Conservation (phyloP, 805 yeast genomes). For the Candida oleophila region DNA sequence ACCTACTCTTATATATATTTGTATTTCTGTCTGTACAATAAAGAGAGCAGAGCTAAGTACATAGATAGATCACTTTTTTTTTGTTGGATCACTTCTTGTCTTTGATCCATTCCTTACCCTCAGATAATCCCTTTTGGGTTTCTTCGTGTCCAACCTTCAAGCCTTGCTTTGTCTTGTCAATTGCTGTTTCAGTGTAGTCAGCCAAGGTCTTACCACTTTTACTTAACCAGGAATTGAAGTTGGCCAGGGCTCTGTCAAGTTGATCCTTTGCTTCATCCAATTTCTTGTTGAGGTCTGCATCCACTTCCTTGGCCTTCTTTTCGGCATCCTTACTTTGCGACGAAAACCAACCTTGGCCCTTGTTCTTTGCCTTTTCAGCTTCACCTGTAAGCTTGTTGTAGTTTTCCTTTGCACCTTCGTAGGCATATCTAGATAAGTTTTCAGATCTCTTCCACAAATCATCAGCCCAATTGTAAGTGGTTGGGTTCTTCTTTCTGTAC, state of each 20-base stretch:
- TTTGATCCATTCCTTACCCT: constrained; percentile 3
- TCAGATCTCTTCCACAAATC: constrained; percentile 5
- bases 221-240: constrained; percentile 1
- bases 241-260: constrained; percentile 2
- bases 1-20: no score
- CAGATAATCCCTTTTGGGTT: constrained; percentile 4
- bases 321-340: constrained; percentile 3
- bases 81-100: constrained; percentile 1
- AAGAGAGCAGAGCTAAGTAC: constrained; percentile 1
- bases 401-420: constrained; percentile 2
- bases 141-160: constrained; percentile 4
- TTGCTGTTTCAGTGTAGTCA: constrained; percentile 4
- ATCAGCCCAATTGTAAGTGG: constrained; percentile 3
- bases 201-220: constrained; percentile 1
- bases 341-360: constrained; percentile 6
- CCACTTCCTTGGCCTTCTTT: not conserved
- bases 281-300: constrained; percentile 1
- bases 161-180: constrained; percentile 4
- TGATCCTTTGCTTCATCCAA: constrained; percentile 6
- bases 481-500: not conserved
- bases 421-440: constrained; percentile 8
- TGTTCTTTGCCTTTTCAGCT: constrained; percentile 2
- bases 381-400: constrained; percentile 2
- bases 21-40: not conserved
- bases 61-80: not conserved